phyloP scores from a whole-genome alignment of 2,329 filamentous ascomycete genomes.

The Dactylellina drechsleri region DNA sequence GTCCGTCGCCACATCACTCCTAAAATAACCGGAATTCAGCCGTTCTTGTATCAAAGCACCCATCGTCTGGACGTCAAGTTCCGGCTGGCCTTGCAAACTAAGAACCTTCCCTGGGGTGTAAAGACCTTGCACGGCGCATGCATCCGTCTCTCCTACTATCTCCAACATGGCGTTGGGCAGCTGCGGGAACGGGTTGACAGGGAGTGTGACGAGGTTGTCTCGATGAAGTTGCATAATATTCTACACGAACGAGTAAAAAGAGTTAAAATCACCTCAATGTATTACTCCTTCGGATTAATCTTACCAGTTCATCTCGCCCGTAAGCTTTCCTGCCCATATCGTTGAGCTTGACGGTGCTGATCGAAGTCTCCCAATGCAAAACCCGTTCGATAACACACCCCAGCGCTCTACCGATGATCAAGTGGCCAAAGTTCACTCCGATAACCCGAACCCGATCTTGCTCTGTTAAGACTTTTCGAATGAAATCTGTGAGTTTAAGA shows the following conservation, averaged over 20 bases:
- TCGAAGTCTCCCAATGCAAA: slow-evolving; percentile 80
- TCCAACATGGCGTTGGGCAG: slow-evolving; percentile 71
- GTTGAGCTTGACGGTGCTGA: slow-evolving; percentile 75
- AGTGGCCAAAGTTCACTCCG: slow-evolving; percentile 87
- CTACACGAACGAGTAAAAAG: slow-evolving; percentile 61
- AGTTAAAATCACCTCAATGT: neutral
- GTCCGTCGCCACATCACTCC: slow-evolving; percentile 74
- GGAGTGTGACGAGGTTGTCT: slow-evolving; percentile 71
- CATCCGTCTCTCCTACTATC: slow-evolving; percentile 71
- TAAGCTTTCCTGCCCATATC: slow-evolving; percentile 77
- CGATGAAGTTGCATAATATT: slow-evolving; percentile 86
- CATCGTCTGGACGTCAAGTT: slow-evolving; percentile 79
- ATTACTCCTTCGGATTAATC: neutral
- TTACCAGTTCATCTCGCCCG: slow-evolving; percentile 67
- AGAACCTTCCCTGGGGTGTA: slow-evolving; percentile 74
- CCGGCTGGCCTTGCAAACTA: slow-evolving; percentile 86
- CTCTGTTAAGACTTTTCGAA: slow-evolving; percentile 68
- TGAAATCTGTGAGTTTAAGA: slow-evolving; percentile 75
- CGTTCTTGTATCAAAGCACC: slow-evolving; percentile 73
- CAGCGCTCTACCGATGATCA: slow-evolving; percentile 80
- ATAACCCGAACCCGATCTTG: slow-evolving; percentile 75
- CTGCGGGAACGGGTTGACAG: slow-evolving; percentile 58
- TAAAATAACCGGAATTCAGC: slow-evolving; percentile 74
- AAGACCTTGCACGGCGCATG: slow-evolving; percentile 82
- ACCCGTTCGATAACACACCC: slow-evolving; percentile 74